Evolutionary conservation across 345 rosid genomes (phyloP), one percentile per base, ranked within the genome.

Genomic region (Pugionium cornutum): DNA sequence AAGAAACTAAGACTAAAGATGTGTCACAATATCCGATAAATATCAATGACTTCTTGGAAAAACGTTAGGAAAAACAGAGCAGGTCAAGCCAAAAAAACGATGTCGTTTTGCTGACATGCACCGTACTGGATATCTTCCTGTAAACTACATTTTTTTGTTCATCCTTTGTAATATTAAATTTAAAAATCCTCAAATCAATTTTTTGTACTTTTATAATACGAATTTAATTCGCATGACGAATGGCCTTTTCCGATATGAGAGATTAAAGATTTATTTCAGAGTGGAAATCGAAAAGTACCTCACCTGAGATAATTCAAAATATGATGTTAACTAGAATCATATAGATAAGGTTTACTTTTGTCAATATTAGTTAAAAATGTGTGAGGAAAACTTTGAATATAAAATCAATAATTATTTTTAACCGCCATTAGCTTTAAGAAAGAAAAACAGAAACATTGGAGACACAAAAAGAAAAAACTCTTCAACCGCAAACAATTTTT

Each of bases 401-500:
- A 18, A 18, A 18, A 18, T 18, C 18, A 18, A 18, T 18, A 18
- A 18, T 18, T 18, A 18, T 18, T 18, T 18, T 18, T 18, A 18
- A 18, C 18, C 18, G 18, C 0, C 18, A 18, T 18, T 18, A 18
- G 18, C 18, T 18, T 18, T 18, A 18, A 18, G 18, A 18, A 18
- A 18, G 18, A 18, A 27, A 68, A 34, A 11, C 7, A 44, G 45
- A 37, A 53, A 40, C 53, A 69, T 1, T 30, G 28, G 36, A 62
- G 46, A 63, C 37, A 11, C 36, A 64, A 58, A 35, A 18, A 46
- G 9, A 31, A 62, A 31, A 70, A 71, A 43, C 53, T 66, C 77
- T 73, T 66, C 77, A 66, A 66, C 68, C 62, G 73, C 68, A 73
- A 73, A 66, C 63, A 73, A 52, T 52, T 52, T 73, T 46, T 73